Base-by-base conservation (phyloP, 352 stramenopile genomes). In the Blastocystis sp. region DNA sequence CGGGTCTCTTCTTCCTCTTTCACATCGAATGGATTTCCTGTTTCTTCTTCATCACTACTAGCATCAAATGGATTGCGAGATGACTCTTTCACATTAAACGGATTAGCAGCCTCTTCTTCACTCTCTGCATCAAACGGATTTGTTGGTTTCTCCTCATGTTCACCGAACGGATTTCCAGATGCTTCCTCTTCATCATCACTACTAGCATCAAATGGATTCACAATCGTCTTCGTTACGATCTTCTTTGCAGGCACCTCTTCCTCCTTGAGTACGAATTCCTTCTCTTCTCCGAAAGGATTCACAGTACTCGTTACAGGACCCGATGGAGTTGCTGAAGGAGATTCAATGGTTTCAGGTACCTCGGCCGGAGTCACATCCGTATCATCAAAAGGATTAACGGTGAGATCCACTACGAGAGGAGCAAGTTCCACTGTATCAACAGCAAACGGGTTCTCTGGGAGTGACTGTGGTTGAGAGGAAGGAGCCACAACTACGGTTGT, bases 231-330 rank as follows among this genome's bases (percentile, higher is more conserved):
- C 19, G 37, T 46, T 77, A 27, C 32, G 37, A 19, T 32, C 54
- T 21, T 21, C 21, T 61, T 61, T 16, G 19, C 54, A 7, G 3
- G 54, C 12, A 61, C 19, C 27, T 61, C 54, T 32, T 61, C 27
- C 12, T 61, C 54, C 54, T 61, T 32, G 5, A 54, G 2, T 3
- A 39, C 24, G 1, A 46, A 35, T 12, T 52, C 51, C 71, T 83
- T 83, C 54, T 83, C 46, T 49, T 83, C 71, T 14, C 71, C 71
- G n/a, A 83, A 83, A 2, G 71, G 71, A 63, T 83, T 83, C 32
- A 66, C 46, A 16, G 49, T n/a, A n/a, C 12, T 14, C 49, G 11
- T 29, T 16, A 52, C 1, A 14, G 39, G 69, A 11, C 46, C 46
- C 24, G 35, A n/a, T 43, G 43, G 14, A 37, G 35, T 6, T 5